Conservation (phyloP, 1,284 basidiomycete genomes). For the Xerocomus minutiporus region DNA sequence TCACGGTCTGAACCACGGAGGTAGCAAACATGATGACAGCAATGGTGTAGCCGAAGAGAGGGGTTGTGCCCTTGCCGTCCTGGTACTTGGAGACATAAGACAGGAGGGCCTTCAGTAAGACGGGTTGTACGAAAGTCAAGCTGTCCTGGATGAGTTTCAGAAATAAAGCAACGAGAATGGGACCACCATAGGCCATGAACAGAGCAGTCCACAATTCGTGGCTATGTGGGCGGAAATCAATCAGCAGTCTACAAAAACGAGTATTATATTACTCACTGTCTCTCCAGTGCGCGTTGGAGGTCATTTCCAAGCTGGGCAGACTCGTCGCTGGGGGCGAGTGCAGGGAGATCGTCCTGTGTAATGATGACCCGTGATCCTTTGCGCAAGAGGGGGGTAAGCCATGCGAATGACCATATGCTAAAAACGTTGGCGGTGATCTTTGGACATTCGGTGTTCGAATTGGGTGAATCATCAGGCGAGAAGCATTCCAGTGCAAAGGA, state of each 20-base stretch:
- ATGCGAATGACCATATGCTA: conserved; percentile 69
- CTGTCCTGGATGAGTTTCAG: conserved; percentile 79
- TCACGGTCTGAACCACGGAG: conserved; percentile 74
- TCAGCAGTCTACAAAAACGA: background rate
- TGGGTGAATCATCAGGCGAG: conserved; percentile 57
- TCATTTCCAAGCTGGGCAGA: conserved; percentile 65
- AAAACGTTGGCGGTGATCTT: conserved; percentile 82
- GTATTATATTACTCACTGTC: conserved; percentile 40
- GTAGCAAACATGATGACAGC: conserved; percentile 77
- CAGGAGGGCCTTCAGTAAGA: conserved; percentile 79
- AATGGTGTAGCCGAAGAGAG: conserved; percentile 68
- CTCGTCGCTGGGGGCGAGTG: conserved; percentile 65
- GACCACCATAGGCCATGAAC: conserved; percentile 72
- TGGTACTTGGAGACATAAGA: conserved; percentile 80
- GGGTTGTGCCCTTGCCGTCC: conserved; percentile 32
- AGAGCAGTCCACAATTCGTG: conserved; percentile 67
- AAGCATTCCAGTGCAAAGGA: conserved; percentile 69
- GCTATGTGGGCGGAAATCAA: conserved; percentile 8
- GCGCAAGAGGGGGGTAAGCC: conserved; percentile 77
- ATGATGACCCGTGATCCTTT: conserved; percentile 64
- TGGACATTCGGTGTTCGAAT: conserved; percentile 64
- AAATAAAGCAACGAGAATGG: conserved; percentile 63
- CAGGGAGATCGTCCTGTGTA: conserved; percentile 74
- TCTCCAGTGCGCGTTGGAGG: conserved; percentile 58
- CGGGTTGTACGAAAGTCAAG: conserved; percentile 84